Conservation (phyloP, 805 yeast genomes). For the Saccharomycopsis sp. region DNA sequence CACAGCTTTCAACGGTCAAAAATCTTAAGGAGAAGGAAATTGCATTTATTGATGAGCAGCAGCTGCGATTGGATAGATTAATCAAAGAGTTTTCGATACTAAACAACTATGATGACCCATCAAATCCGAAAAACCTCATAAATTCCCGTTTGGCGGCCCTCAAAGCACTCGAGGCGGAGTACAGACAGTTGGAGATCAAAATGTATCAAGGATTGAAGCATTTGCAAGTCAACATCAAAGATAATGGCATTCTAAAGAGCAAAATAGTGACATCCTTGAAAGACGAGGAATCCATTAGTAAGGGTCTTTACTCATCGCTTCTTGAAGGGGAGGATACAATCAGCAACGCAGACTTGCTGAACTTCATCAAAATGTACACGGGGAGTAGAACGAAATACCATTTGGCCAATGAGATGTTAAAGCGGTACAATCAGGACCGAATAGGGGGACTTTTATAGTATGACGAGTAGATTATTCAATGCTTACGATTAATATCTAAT, state of each 20-base stretch:
- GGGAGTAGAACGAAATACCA: constrained; percentile 4
- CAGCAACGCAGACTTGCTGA: constrained; percentile 1
- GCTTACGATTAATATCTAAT: too few species aligned
- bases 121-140: neutral
- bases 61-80: constrained; percentile 3
- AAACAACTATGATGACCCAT: constrained; percentile 4
- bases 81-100: constrained; percentile 6
- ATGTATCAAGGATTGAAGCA: constrained; percentile 7
- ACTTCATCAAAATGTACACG: constrained; percentile 10
- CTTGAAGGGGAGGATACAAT: neutral
- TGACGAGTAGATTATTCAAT: too few species aligned
- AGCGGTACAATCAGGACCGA: constrained; percentile 12
- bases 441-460: constrained; percentile 12
- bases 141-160: constrained; percentile 1
- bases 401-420: constrained; percentile 6
- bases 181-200: constrained; percentile 4
- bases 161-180: constrained; percentile 6
- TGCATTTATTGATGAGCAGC: constrained; percentile 4
- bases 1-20: neutral
- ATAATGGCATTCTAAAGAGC: constrained; percentile 5
- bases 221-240: constrained; percentile 15
- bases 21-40: neutral
- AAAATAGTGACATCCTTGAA: constrained; percentile 5
- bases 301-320: constrained; percentile 4
- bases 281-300: constrained; percentile 8